Evolutionary conservation across 768 basidiomycete species (phyloP).

Genomic region (Tubosaeta brunneosetosa): DNA sequence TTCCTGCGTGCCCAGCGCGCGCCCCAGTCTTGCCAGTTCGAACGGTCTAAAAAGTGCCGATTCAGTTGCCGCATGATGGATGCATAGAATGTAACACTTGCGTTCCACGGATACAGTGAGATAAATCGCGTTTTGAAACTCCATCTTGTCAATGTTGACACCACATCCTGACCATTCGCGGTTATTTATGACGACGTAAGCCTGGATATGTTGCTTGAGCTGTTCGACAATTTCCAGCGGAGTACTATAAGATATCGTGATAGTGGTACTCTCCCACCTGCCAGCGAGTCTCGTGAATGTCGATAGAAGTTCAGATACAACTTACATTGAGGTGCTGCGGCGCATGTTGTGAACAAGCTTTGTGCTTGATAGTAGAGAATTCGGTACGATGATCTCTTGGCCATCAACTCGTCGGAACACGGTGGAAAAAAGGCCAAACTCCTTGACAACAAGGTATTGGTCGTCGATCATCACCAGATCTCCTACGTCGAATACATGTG

Average conservation of each 20-base stretch:
- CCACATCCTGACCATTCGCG: slow-evolving; percentile 67
- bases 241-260: slow-evolving; percentile 65
- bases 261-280: slow-evolving; percentile 64
- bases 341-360: slow-evolving; percentile 79
- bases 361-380: slow-evolving; percentile 60
- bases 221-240: slow-evolving; percentile 68
- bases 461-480: slow-evolving; percentile 78
- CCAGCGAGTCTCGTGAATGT: slow-evolving; percentile 2
- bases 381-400: slow-evolving; percentile 75
- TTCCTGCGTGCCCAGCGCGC: slow-evolving; percentile 73
- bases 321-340: slow-evolving; percentile 69
- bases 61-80: background rate
- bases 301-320: slow-evolving; percentile 3
- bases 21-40: slow-evolving; percentile 88
- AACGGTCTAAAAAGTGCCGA: slow-evolving; percentile 45
- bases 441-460: slow-evolving; percentile 46
- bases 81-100: slow-evolving; percentile 30
- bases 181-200: slow-evolving; percentile 57
- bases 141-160: slow-evolving; percentile 77
- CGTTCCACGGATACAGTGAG: slow-evolving; percentile 70
- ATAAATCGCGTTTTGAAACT: slow-evolving; percentile 66
- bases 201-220: slow-evolving; percentile 51
- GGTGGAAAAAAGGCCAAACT: slow-evolving; percentile 79
- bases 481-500: slow-evolving; percentile 82
- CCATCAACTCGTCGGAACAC: slow-evolving; percentile 78